Conservation (phyloP, 805 yeast species). For the Myxozyma sirexii region DNA sequence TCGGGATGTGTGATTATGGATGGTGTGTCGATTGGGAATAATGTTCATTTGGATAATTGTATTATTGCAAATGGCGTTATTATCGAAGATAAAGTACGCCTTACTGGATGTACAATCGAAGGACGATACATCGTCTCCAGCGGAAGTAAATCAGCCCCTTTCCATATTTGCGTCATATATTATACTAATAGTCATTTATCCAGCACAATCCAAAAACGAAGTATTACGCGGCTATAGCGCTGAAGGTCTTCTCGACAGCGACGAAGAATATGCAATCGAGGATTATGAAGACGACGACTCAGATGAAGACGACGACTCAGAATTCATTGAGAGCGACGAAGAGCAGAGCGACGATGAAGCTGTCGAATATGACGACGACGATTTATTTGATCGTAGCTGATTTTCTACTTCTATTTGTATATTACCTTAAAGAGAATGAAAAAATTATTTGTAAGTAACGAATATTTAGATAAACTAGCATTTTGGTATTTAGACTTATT, state of each 20-base stretch:
- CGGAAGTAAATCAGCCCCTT: conserved; percentile 45
- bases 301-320: conserved; percentile 22
- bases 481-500: too few species aligned
- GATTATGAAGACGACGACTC: conserved; percentile 26
- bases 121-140: conserved; percentile 69
- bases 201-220: conserved; percentile 44
- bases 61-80: conserved; percentile 71
- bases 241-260: conserved; percentile 43
- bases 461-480: too few species aligned
- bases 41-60: conserved; percentile 72
- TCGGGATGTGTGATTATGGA: conserved; percentile 83
- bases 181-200: conserved; percentile 16
- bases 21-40: conserved; percentile 70
- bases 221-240: conserved; percentile 45
- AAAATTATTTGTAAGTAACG: background rate
- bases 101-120: conserved; percentile 84
- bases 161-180: conserved; percentile 36
- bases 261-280: conserved; percentile 36
- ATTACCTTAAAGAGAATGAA: background rate
- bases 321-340: conserved; percentile 21
- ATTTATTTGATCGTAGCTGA: conserved; percentile 29
- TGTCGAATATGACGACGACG: conserved; percentile 33
- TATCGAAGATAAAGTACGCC: conserved; percentile 64
- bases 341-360: conserved; percentile 32
- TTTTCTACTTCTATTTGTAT: background rate